phyloP scores from a whole-genome alignment of 192 early-diverging fungal genomes.

The Entomortierella beljakovae region DNA sequence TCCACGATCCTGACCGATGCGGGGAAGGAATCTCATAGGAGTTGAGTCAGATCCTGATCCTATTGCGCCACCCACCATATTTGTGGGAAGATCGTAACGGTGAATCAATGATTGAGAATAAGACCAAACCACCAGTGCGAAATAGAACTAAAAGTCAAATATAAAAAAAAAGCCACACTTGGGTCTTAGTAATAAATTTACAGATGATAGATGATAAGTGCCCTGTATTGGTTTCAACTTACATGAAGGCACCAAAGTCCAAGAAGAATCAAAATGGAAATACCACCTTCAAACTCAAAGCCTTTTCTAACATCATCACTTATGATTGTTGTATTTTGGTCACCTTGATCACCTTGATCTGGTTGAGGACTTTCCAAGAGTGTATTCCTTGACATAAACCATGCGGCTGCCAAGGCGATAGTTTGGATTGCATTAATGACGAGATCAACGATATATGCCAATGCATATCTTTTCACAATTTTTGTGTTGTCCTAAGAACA shows the following conservation, averaged over 20 bases:
- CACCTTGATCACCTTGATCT: constrained; percentile 14
- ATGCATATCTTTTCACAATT: constrained; percentile 44
- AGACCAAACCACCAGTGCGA: constrained; percentile 48
- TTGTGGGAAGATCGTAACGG: constrained; percentile 47
- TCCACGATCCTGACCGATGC: constrained; percentile 50
- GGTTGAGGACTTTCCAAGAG: constrained; percentile 38
- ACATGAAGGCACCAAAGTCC: constrained; percentile 50
- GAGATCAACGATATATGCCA: constrained; percentile 44
- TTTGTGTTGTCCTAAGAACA: constrained; percentile 39
- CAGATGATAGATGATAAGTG: neutral
- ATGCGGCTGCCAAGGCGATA: constrained; percentile 33
- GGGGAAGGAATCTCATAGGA: constrained; percentile 47
- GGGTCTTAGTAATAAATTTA: neutral
- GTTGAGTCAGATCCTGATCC: constrained; percentile 44
- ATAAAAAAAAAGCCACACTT: neutral
- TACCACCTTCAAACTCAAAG: constrained; percentile 50
- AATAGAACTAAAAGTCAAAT: constrained; percentile 27
- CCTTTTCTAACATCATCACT: constrained; percentile 47
- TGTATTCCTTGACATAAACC: constrained; percentile 50
- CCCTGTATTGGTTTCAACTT: neutral
- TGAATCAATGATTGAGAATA: constrained; percentile 48
- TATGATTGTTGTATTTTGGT: constrained; percentile 20
- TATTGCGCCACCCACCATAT: constrained; percentile 46
- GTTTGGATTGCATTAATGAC: constrained; percentile 48
- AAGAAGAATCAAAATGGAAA: constrained; percentile 45